Evolutionary conservation across 2,329 filamentous ascomycete genomes (phyloP).

Genomic region (Grosmannia serpens): DNA sequence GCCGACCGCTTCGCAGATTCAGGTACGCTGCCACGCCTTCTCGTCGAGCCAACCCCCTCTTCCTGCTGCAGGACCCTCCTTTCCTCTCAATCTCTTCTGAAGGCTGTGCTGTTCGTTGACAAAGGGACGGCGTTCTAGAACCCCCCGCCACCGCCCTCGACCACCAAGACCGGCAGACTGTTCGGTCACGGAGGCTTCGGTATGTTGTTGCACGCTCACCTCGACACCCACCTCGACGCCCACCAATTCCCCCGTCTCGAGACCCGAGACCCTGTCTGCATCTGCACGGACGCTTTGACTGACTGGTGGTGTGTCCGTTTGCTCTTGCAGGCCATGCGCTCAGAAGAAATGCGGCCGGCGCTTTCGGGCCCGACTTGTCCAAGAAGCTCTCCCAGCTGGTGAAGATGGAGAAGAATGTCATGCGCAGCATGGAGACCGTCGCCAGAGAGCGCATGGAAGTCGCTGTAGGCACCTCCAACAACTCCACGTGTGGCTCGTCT

Average conservation of each 20-base stretch:
- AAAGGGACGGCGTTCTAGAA: constrained; percentile 41
- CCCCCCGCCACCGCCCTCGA: constrained; percentile 81
- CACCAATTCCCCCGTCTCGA: not conserved
- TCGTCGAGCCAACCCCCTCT: too few relatives aligned
- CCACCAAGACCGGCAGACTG: constrained; percentile 81
- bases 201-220: too few relatives aligned
- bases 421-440: constrained; percentile 94
- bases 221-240: too few relatives aligned
- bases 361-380: constrained; percentile 75
- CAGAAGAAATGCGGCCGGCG: constrained; percentile 62
- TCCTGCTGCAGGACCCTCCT: not conserved
- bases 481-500: not conserved
- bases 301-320: not conserved
- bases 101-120: not conserved
- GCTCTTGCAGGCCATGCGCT: constrained; percentile 49
- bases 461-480: constrained; percentile 54
- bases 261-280: not conserved
- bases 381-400: constrained; percentile 97
- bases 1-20: constrained; percentile 75
- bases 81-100: not conserved
- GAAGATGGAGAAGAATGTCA: constrained; percentile 99
- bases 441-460: constrained; percentile 97
- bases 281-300: not conserved
- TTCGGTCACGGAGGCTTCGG: constrained; percentile 80
- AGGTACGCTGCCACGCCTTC: constrained; percentile 25